phyloP scores from a whole-genome alignment of 495 filamentous ascomycete genomes.

The Podospora tetraspora region DNA sequence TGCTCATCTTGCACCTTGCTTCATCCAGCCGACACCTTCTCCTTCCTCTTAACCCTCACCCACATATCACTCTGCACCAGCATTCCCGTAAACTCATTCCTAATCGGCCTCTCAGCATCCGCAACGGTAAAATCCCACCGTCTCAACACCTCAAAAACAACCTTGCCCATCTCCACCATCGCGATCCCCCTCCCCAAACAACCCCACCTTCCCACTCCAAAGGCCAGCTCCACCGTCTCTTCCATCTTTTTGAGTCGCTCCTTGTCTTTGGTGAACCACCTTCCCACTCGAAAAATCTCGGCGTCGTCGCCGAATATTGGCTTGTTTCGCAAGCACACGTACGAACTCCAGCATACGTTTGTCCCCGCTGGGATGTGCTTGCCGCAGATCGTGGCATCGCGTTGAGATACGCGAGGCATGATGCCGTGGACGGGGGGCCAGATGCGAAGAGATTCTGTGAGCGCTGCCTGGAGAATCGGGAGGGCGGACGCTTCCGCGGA shows the following conservation, averaged over 20 bases:
- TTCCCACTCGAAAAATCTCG: constrained; percentile 31
- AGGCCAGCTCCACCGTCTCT: too few relatives aligned
- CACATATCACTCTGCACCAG: neutral
- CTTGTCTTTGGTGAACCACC: constrained; percentile 38
- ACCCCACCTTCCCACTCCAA: constrained; percentile 35
- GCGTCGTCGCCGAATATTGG: constrained; percentile 24
- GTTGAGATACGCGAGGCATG: constrained; percentile 3
- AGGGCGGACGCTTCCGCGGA: constrained; percentile 32
- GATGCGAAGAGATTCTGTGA: constrained; percentile 39
- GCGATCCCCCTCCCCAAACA: constrained; percentile 39
- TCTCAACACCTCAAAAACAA: constrained; percentile 46
- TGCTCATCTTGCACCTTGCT: too few relatives aligned
- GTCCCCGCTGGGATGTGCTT: constrained; percentile 5
- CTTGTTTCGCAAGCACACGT: neutral
- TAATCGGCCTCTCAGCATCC: neutral
- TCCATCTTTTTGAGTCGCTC: too few relatives aligned
- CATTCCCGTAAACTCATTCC: neutral
- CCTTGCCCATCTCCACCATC: constrained; percentile 47
- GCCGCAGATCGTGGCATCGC: constrained; percentile 17
- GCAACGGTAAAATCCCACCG: constrained; percentile 2
- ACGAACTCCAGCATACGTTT: constrained; percentile 7
- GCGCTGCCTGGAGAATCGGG: constrained; percentile 35
- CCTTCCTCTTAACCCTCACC: constrained; percentile 5
- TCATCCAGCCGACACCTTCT: too few relatives aligned
- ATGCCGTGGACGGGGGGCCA: constrained; percentile 34